phyloP scores from a whole-genome alignment of 2,329 filamentous ascomycete species.

The Claviceps cyperi region DNA sequence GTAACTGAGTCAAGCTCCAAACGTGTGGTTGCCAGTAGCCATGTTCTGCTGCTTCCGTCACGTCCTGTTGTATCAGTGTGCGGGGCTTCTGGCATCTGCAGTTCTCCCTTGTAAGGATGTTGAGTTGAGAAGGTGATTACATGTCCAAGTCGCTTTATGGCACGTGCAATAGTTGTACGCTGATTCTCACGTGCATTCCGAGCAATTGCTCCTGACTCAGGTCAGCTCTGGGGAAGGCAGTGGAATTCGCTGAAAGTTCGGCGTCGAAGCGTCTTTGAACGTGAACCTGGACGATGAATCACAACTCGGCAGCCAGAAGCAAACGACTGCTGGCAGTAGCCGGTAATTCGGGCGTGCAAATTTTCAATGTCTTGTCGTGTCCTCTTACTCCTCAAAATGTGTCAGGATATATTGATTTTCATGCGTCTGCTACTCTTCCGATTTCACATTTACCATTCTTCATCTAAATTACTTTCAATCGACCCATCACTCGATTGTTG shows the following conservation, averaged over 20 bases:
- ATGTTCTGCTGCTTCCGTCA: not conserved
- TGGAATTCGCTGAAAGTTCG: no score
- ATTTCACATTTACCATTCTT: not conserved
- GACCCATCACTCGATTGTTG: not conserved
- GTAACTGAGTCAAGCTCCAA: not conserved
- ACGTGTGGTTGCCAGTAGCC: not conserved
- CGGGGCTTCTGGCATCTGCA: not conserved
- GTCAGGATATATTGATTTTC: no score
- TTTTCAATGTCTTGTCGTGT: not conserved
- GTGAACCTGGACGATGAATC: not conserved
- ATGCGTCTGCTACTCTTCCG: not conserved
- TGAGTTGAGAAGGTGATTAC: not conserved
- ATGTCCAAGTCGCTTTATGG: not conserved
- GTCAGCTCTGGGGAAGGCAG: no score
- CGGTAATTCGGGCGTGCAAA: not conserved
- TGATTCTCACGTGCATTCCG: not conserved
- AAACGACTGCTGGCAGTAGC: not conserved
- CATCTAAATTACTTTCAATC: no score
- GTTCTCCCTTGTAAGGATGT: not conserved
- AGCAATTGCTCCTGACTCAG: no score
- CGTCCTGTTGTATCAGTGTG: not conserved
- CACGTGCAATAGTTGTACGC: not conserved
- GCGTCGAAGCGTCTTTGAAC: not conserved
- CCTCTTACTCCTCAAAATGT: no score
- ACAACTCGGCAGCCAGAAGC: not conserved